phyloP scores from a whole-genome alignment of 495 filamentous ascomycete species.

The Hypoxylon fragiforme region DNA sequence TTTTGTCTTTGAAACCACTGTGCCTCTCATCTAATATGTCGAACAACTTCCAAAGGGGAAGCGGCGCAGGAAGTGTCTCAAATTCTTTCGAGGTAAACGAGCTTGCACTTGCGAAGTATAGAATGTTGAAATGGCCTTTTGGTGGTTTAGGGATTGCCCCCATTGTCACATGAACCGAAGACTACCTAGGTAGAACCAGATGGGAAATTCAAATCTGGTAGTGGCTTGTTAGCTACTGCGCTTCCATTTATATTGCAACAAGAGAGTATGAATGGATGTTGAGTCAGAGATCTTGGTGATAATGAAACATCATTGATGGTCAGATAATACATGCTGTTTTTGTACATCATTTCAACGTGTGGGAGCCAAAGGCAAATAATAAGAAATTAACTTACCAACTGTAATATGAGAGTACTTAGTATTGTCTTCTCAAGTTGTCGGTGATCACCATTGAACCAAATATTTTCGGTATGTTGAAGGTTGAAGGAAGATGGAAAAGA shows the following conservation, averaged over 20 bases:
- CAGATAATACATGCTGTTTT: conserved; percentile 73
- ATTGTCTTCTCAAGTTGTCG: no score
- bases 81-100: conserved; percentile 71
- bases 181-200: no score
- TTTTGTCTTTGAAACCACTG: conserved; percentile 72
- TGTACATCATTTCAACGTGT: conserved; percentile 47
- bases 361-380: background rate
- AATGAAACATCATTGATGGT: conserved; percentile 53
- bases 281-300: conserved; percentile 67
- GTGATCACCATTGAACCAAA: no score
- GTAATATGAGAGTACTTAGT: no score
- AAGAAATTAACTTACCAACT: conserved; percentile 26
- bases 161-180: conserved; percentile 27
- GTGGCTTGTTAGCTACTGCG: conserved; percentile 28
- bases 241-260: conserved; percentile 14
- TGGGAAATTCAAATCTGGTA: background rate
- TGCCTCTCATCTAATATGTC: conserved; percentile 73
- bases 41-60: conserved; percentile 69
- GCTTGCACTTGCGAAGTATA: conserved; percentile 84
- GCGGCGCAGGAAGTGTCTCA: conserved; percentile 73
- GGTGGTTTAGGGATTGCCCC: conserved; percentile 46
- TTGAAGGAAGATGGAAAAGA: conserved; percentile 4
- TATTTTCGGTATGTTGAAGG: no score
- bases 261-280: conserved; percentile 29
- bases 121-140: conserved; percentile 69